A percentile compares a stretch with the other conserved stretches of the same genome.
Conservation (phyloP, 2,329 filamentous ascomycete species). For the Colletotrichum coccodes region DNA sequence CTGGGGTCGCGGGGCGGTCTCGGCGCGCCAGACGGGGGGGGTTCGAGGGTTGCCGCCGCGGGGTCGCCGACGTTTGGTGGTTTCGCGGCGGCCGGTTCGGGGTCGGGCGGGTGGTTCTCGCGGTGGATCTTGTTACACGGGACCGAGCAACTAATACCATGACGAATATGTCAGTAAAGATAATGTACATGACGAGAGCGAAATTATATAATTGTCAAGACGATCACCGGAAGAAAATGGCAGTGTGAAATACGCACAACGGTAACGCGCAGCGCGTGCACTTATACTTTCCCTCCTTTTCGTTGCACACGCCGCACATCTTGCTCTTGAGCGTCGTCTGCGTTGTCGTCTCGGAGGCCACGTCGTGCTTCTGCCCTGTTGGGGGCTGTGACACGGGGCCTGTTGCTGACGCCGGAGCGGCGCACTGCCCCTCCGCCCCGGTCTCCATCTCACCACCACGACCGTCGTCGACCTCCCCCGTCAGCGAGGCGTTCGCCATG, state of each 20-base stretch:
- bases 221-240: neutral
- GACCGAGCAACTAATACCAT: constrained; percentile 63
- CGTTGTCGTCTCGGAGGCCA: neutral
- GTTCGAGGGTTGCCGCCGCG: constrained; percentile 41
- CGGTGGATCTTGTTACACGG: constrained; percentile 64
- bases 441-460: neutral
- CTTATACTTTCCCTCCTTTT: constrained; percentile 67
- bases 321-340: constrained; percentile 28
- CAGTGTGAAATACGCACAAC: constrained; percentile 60
- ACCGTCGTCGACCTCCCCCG: neutral
- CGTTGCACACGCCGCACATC: constrained; percentile 63
- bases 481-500: constrained; percentile 4
- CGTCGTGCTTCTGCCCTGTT: neutral
- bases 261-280: constrained; percentile 67
- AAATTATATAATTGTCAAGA: neutral
- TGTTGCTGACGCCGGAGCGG: neutral
- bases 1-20: constrained; percentile 30
- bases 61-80: constrained; percentile 26
- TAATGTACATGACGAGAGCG: constrained; percentile 24
- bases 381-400: neutral
- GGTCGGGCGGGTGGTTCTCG: constrained; percentile 57
- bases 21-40: constrained; percentile 36
- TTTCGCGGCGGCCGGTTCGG: constrained; percentile 39
- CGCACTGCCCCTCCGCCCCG: neutral
- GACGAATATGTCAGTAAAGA: constrained; percentile 14